Evolutionary conservation across 1,284 basidiomycete genomes (phyloP).

Genomic region (Puccinia sorghi): DNA sequence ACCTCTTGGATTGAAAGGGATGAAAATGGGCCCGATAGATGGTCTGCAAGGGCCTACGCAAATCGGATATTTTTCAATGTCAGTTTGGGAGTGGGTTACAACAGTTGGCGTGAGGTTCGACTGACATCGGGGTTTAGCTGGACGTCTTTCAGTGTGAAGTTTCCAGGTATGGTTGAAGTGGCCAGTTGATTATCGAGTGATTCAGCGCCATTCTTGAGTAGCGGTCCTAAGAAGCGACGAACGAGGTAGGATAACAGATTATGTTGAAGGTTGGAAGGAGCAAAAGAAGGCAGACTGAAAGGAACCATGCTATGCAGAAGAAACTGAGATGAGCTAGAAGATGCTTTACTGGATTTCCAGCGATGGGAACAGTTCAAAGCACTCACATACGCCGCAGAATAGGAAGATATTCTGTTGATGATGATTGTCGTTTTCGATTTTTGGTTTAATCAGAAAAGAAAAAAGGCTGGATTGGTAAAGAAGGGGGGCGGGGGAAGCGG

Average conservation of each 20-base stretch:
- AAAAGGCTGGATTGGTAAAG: too few relatives aligned
- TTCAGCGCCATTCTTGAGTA: conserved; percentile 39
- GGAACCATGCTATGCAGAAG: conserved; percentile 28
- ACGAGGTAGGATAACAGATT: conserved; percentile 40
- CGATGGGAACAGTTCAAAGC: too few relatives aligned
- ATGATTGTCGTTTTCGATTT: too few relatives aligned
- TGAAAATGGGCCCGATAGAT: background rate
- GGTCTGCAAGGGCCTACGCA: conserved; percentile 1
- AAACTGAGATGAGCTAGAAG: background rate
- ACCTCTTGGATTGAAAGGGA: conserved; percentile 5
- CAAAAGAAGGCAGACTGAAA: conserved; percentile 38
- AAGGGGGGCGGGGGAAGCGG: too few relatives aligned
- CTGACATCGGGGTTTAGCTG: conserved; percentile 29
- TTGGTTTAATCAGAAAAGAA: too few relatives aligned
- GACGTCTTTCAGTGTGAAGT: conserved; percentile 37
- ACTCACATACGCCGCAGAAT: too few relatives aligned
- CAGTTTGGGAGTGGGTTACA: conserved; percentile 9
- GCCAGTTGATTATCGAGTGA: conserved; percentile 27
- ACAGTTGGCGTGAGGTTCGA: background rate
- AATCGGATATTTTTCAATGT: background rate
- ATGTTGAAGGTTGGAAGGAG: conserved; percentile 43
- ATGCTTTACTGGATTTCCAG: background rate
- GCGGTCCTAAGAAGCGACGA: conserved; percentile 38
- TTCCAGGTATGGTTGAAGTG: conserved; percentile 17
- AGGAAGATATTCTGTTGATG: too few relatives aligned